These are phyloP conservation scores for Floccularia luteovirens DNA, from an alignment of 768 basidiomycete species.

Conservation along the genomic window DNA sequence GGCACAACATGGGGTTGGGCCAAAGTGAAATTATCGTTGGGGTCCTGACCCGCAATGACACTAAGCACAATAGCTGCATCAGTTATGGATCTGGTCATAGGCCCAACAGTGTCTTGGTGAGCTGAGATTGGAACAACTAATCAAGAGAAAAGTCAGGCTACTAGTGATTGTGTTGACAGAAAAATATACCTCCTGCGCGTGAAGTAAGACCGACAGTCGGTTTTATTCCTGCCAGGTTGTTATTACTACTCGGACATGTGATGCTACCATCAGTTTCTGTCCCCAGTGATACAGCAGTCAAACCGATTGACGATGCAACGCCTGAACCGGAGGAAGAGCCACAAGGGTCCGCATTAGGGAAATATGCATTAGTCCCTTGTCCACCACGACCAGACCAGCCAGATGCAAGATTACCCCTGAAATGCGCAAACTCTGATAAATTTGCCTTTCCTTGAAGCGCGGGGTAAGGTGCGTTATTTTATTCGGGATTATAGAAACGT, in stretches of 20 bases:
- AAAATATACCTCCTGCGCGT: conserved; percentile 40
- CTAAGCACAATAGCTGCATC: conserved; percentile 51
- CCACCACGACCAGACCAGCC: conserved; percentile 57
- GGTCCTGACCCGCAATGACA: conserved; percentile 48
- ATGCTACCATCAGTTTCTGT: conserved; percentile 51
- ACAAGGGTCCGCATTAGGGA: conserved; percentile 42
- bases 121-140: conserved; percentile 49
- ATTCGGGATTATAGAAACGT: not conserved
- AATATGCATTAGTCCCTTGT: conserved; percentile 43
- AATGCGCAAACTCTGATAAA: conserved; percentile 46
- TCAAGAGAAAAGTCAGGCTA: not conserved
- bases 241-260: conserved; percentile 40
- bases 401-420: conserved; percentile 33
- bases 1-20: conserved; percentile 45
- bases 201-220: conserved; percentile 55
- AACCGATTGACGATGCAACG: conserved; percentile 42
- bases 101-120: conserved; percentile 55
- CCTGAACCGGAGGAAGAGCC: conserved; percentile 58
- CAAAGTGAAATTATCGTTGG: conserved; percentile 46
- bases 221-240: conserved; percentile 53
- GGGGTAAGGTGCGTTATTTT: not conserved
- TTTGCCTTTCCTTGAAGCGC: conserved; percentile 40
- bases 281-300: conserved; percentile 38
- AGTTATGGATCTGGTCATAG: conserved; percentile 42
- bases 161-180: not conserved